Evolutionary conservation across 2,329 filamentous ascomycete genomes (phyloP), one percentile per base, ranked within the genome.

Genomic region (Passalora sequoiae): DNA sequence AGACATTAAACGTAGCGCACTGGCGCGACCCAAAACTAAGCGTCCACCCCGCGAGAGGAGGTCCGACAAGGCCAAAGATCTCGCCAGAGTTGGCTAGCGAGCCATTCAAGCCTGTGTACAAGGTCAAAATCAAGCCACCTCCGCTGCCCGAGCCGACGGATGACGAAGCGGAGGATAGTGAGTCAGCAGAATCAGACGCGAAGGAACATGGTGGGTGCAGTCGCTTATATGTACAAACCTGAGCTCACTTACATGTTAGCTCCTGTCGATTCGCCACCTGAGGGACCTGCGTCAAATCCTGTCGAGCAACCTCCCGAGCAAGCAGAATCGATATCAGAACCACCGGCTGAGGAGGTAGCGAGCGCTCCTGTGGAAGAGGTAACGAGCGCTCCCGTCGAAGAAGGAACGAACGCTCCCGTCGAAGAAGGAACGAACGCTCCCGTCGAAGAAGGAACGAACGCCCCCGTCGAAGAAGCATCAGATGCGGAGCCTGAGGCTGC

Each of bases 1-100:
- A 46, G 24, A 39, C 51, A 15, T 44, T 58, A 21, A 46, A 46
- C 3, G 44, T 60, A 15, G 57, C 57, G 13, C 54, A 47, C 33
- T 60, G 58, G 58, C 42, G 51, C 12, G 51, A 60, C 39, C 58
- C 58, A 6, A 47, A 36, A 22, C 41, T 49, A 6, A 56, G 53
- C 22, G 51, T 57, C 6, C 50, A 58, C 40, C 56, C 55, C 9
- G 50, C 51, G 12, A 44, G 55, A 45, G 58, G 58, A 22, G 56
- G 56, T 15, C 54, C 52, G 4, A 49, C 44, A 44, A 30, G 47
- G 15, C 47, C 51, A 7, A 33, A 45, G 5, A 39, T 58, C 8
- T 55, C 54, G 7, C 47, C 58, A 10, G 56, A 57, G 31, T 44
- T 43, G 21, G 56, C 47, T 19, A 43, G 40, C 9, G 46, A 43